Evolutionary conservation across 805 yeast species (phyloP), one percentile per base, ranked within the genome.

Genomic region (Metschnikowia lunata): DNA sequence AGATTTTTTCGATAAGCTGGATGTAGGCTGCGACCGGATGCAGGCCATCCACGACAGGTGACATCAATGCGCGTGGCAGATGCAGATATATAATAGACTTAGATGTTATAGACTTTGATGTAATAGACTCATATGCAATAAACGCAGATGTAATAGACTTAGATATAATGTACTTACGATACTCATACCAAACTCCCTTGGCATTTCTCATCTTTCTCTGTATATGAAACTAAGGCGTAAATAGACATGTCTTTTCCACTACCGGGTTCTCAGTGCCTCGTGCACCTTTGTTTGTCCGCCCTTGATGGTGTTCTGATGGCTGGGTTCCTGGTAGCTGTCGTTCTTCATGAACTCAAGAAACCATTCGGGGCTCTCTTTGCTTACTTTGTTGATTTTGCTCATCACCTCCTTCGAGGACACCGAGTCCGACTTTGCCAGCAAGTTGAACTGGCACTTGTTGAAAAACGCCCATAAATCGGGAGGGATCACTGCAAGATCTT

Each of bases 401-500:
- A 61, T 56, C 26, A 71, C 66, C 30, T 71, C 75, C 48, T 71
- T 71, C 4, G 72, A 55, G 2, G 65, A 40, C 1, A 58, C 34
- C 10, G 51, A 49, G 11, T 59, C 62, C 9, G 51, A 12, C 23
- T 51, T 52, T 14, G 46, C 45, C 23, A 41, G 37, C 18, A 46
- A 45, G 13, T 40, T 42, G 46, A 69, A 77, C 18, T 70, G 76
- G 54, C 76, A 70, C 37, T 67, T 66, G 13, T 75, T 70, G 51
- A 75, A 72, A 32, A 84, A 62, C 8, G 67, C 67, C 55, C 75
- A 57, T 33, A 88, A 57, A 52, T 81, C 90, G 2, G 62, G 63
- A 0, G 99, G 98, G 34, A 91, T 83, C 42, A 81, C 72, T 33
- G 88, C 78, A 49, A 91, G 75, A 46, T 85, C 86, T 50, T 85